Percentiles rank a stretch among this genome's conserved stretches.
Evolutionary conservation across 176 grass and related monocot genomes (phyloP).

Genomic region (Triticum dicoccoides): DNA sequence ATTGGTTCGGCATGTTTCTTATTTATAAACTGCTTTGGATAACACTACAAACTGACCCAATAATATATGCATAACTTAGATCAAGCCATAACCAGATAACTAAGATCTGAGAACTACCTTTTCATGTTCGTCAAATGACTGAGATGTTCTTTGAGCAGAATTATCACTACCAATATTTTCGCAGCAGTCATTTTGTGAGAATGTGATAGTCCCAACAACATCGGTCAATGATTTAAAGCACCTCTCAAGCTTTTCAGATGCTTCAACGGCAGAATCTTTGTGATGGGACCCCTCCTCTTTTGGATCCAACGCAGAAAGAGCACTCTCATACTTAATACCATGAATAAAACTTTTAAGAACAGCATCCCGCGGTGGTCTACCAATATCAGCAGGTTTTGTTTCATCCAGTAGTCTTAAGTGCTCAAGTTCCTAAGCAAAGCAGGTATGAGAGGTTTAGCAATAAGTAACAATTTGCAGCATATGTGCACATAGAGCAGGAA

Average conservation of each 20-base stretch:
- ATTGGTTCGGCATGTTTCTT: neutral
- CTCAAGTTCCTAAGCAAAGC: slow-evolving; percentile 62
- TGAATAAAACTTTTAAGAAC: slow-evolving; percentile 62
- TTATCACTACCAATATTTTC: slow-evolving; percentile 22
- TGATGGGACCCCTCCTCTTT: slow-evolving; percentile 35
- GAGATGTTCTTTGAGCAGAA: slow-evolving; percentile 32
- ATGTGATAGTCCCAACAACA: slow-evolving; percentile 49
- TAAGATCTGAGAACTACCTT: slow-evolving; percentile 44
- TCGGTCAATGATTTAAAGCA: slow-evolving; percentile 60
- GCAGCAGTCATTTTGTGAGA: slow-evolving; percentile 37
- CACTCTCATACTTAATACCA: slow-evolving; percentile 60
- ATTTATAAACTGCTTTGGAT: neutral
- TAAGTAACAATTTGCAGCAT: slow-evolving; percentile 26
- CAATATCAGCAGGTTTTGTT: slow-evolving; percentile 36
- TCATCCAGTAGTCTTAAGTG: slow-evolving; percentile 51
- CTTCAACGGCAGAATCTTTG: slow-evolving; percentile 48
- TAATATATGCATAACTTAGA: neutral
- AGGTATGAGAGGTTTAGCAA: slow-evolving; percentile 19
- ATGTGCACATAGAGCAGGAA: slow-evolving; percentile 24
- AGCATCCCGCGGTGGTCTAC: slow-evolving; percentile 52
- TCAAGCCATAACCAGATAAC: slow-evolving; percentile 20
- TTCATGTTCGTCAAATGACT: slow-evolving; percentile 35
- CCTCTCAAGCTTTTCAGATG: slow-evolving; percentile 56
- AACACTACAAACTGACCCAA: slow-evolving; percentile 12
- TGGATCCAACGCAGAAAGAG: slow-evolving; percentile 57